Evolutionary conservation across 2,329 filamentous ascomycete genomes (phyloP).

Genomic region (Diaporthe vexans): DNA sequence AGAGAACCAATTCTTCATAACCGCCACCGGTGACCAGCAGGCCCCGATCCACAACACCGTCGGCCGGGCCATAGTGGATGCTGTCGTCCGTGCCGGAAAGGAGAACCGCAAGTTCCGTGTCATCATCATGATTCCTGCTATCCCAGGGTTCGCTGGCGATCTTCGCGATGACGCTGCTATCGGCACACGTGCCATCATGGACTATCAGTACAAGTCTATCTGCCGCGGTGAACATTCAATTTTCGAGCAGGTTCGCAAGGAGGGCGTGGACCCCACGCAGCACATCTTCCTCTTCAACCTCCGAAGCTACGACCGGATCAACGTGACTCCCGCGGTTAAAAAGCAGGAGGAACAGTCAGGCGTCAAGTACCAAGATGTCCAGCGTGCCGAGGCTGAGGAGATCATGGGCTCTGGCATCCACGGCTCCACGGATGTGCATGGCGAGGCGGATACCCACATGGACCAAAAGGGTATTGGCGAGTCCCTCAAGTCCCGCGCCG

Average conservation of each 20-base stretch:
- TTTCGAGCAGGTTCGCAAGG: slow-evolving; percentile 78
- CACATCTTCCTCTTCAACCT: slow-evolving; percentile 96
- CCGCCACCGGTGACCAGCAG: slow-evolving; percentile 91
- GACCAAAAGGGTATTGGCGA: slow-evolving; percentile 53
- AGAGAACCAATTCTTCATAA: slow-evolving; percentile 99
- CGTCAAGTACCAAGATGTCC: slow-evolving; percentile 86
- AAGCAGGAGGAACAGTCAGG: slow-evolving; percentile 85
- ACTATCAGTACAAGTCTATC: slow-evolving; percentile 98
- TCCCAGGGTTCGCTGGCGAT: slow-evolving; percentile 95
- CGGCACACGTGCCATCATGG: slow-evolving; percentile 95
- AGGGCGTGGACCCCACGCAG: slow-evolving; percentile 82
- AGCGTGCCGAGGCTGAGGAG: slow-evolving; percentile 89
- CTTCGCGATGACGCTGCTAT: slow-evolving; percentile 85
- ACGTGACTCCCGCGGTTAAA: slow-evolving; percentile 81
- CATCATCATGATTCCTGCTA: slow-evolving; percentile 89
- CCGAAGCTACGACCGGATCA: slow-evolving; percentile 91
- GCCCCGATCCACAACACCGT: slow-evolving; percentile 89
- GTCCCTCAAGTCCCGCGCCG: slow-evolving; percentile 47
- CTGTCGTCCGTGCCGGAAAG: slow-evolving; percentile 83
- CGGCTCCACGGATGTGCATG: slow-evolving; percentile 62
- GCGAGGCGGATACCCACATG: slow-evolving; percentile 65
- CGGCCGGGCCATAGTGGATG: slow-evolving; percentile 90
- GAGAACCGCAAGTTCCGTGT: slow-evolving; percentile 90
- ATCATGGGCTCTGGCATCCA: slow-evolving; percentile 86
- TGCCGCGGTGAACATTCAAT: slow-evolving; percentile 93